phyloP scores from a whole-genome alignment of 805 yeast species.

The Kodamaea kakaduensis region DNA sequence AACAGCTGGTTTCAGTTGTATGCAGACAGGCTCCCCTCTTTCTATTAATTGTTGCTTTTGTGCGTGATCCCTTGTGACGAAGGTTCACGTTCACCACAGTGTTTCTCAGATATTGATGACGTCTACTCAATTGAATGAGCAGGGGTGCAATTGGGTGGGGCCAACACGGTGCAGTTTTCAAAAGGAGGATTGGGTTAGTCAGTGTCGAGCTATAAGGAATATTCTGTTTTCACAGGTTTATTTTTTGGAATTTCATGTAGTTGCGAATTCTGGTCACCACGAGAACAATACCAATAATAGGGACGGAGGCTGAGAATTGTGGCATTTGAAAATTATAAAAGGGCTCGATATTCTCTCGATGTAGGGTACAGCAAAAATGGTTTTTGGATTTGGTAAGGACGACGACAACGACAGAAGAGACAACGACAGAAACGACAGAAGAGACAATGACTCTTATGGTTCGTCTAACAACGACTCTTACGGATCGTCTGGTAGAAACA shows the following conservation, averaged over 20 bases:
- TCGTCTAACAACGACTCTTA: conserved; percentile 18
- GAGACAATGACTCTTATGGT: conserved; percentile 16
- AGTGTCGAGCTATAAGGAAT: no score
- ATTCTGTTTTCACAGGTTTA: no score
- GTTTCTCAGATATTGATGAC: no score
- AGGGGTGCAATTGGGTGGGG: no score
- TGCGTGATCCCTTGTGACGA: no score
- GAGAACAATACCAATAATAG: neutral
- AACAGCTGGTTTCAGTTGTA: no score
- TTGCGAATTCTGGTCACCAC: conserved; percentile 1
- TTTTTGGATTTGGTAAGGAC: conserved; percentile 31
- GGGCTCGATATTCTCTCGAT: neutral
- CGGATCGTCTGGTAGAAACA: conserved; percentile 18
- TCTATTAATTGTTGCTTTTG: no score
- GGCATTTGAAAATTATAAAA: conserved; percentile 3
- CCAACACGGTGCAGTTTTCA: no score
- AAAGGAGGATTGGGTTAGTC: no score
- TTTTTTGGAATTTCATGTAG: neutral
- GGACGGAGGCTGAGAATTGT: neutral
- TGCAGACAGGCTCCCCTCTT: no score
- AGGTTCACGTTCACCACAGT: no score
- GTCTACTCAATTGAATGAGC: no score
- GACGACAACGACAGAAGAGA: conserved; percentile 15
- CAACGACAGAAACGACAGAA: conserved; percentile 11
- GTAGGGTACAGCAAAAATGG: conserved; percentile 20